Percentiles rank a stretch among this genome's conserved stretches.
phyloP scores from a whole-genome alignment of 139 green algal species.

The Gonium pectorale region DNA sequence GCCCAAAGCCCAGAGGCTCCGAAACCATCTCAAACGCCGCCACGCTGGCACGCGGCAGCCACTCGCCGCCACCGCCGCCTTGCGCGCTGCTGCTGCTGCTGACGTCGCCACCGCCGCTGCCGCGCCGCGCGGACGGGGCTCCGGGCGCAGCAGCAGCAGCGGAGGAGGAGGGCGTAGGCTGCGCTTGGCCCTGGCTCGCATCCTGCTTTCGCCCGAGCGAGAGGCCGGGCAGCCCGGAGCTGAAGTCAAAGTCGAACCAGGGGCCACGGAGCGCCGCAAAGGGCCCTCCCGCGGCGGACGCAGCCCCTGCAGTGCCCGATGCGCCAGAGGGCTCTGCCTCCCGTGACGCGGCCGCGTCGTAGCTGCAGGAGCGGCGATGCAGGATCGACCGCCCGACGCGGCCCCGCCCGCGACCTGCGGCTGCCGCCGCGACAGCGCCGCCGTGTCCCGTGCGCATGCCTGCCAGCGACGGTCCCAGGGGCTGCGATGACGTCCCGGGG shows the following conservation, averaged over 20 bases:
- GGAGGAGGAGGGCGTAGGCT: too few relatives aligned
- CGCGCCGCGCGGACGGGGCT: too few relatives aligned
- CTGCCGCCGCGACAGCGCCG: neutral
- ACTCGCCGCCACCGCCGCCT: neutral
- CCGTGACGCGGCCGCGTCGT: neutral
- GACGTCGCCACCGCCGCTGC: neutral
- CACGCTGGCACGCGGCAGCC: conserved; percentile 55
- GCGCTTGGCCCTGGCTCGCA: too few relatives aligned
- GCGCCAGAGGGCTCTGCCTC: too few relatives aligned
- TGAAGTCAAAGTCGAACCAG: conserved; percentile 39
- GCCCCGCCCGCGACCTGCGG: neutral
- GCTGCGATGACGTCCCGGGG: too few relatives aligned
- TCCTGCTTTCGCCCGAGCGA: neutral
- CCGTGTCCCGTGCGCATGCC: too few relatives aligned
- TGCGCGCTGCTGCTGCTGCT: conserved; percentile 3
- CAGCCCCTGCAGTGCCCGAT: too few relatives aligned
- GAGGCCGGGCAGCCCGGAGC: neutral
- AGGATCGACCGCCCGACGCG: neutral
- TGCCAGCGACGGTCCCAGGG: too few relatives aligned
- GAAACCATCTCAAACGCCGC: conserved; percentile 71
- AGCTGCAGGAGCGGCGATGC: conserved; percentile 29
- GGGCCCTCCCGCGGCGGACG: neutral
- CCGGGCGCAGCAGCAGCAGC: neutral
- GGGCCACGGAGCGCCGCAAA: neutral
- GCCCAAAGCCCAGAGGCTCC: conserved; percentile 26